Percentiles rank a stretch among this genome's conserved stretches.
Conservation (phyloP, 2,329 filamentous ascomycete species). For the Ceratocystis cacaofunesta region DNA sequence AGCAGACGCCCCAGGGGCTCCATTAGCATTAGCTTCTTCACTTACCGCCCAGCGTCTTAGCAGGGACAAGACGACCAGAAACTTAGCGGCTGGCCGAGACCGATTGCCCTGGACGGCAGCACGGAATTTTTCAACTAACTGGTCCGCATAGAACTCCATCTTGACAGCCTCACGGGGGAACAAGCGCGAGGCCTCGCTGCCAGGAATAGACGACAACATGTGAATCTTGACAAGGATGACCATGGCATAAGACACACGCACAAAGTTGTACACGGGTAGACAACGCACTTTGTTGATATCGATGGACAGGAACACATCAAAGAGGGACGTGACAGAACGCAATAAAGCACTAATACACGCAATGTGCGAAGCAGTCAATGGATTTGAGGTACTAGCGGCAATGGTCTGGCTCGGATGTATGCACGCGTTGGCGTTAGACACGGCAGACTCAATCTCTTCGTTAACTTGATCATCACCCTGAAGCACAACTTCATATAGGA, state of each 20-base stretch:
- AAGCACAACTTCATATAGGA: conserved; percentile 62
- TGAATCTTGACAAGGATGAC: conserved; percentile 63
- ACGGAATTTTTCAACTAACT: conserved; percentile 53
- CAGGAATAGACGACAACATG: conserved; percentile 48
- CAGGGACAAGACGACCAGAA: conserved; percentile 55
- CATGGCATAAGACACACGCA: conserved; percentile 55
- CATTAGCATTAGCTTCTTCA: neutral
- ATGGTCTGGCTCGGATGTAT: neutral
- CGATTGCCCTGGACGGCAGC: conserved; percentile 47
- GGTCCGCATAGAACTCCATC: conserved; percentile 50
- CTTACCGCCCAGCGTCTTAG: conserved; percentile 51
- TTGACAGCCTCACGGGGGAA: conserved; percentile 55
- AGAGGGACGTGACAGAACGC: conserved; percentile 27
- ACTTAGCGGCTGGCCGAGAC: conserved; percentile 53
- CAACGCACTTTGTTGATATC: conserved; percentile 44
- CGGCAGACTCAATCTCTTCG: conserved; percentile 25
- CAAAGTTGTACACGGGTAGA: conserved; percentile 55
- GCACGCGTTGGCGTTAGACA: neutral
- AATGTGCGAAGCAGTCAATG: conserved; percentile 22
- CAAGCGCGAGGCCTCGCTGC: conserved; percentile 52
- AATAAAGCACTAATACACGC: conserved; percentile 33
- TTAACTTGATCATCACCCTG: conserved; percentile 41
- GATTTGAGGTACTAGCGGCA: neutral
- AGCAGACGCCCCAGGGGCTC: neutral
- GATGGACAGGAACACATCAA: conserved; percentile 50